Conservation (phyloP, 768 basidiomycete genomes). For the Termitomyces sp. region DNA sequence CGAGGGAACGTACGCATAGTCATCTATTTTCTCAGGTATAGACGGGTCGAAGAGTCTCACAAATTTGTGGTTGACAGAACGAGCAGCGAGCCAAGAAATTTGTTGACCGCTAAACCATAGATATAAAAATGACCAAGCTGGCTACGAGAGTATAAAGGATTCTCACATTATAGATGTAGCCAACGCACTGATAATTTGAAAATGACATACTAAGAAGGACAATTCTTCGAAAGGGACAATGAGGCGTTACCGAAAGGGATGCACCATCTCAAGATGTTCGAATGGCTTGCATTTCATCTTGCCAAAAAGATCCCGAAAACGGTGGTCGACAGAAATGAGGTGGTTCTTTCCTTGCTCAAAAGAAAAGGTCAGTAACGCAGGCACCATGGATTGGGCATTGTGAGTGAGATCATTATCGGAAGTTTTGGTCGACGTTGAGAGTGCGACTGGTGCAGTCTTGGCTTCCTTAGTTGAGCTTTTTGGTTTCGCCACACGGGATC, state of each 20-base stretch:
- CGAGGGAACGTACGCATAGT: constrained; percentile 33
- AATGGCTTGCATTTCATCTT: constrained; percentile 72
- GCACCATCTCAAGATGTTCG: constrained; percentile 66
- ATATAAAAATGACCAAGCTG: neutral
- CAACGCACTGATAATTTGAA: constrained; percentile 46
- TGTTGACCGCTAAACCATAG: constrained; percentile 55
- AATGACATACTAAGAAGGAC: neutral
- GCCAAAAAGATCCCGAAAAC: constrained; percentile 68
- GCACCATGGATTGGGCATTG: constrained; percentile 40
- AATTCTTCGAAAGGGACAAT: neutral
- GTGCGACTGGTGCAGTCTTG: neutral
- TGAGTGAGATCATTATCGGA: constrained; percentile 2
- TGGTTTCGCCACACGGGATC: constrained; percentile 4
- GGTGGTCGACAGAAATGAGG: constrained; percentile 57
- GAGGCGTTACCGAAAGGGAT: constrained; percentile 66
- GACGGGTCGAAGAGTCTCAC: constrained; percentile 68
- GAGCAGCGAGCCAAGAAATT: constrained; percentile 83
- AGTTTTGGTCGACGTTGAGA: constrained; percentile 6
- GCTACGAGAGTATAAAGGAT: neutral
- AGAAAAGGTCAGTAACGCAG: constrained; percentile 70
- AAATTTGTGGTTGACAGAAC: constrained; percentile 79
- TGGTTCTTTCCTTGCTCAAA: constrained; percentile 73
- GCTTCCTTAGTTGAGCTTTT: neutral
- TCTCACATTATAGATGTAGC: constrained; percentile 68
- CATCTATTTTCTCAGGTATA: constrained; percentile 61